Percentiles rank a stretch among this genome's conserved stretches.
phyloP scores from a whole-genome alignment of 1,284 basidiomycete species.

The Puccinia polysora region DNA sequence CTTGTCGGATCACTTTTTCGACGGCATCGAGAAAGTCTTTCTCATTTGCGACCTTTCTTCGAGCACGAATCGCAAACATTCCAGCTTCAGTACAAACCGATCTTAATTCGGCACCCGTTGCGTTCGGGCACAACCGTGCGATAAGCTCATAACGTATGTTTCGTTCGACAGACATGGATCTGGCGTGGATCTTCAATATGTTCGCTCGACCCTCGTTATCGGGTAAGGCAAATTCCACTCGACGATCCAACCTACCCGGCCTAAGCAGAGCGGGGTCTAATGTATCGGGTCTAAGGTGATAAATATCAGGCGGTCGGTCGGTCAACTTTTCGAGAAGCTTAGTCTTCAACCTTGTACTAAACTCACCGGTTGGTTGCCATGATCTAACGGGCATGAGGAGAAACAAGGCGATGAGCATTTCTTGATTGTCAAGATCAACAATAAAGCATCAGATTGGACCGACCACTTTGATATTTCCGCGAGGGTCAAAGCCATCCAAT shows the following conservation, averaged over 20 bases:
- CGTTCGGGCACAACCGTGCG: slow-evolving; percentile 92
- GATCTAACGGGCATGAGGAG: slow-evolving; percentile 52
- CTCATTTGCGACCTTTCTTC: slow-evolving; percentile 94
- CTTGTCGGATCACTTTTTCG: slow-evolving; percentile 96
- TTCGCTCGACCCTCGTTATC: slow-evolving; percentile 95
- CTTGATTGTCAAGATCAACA: neutral
- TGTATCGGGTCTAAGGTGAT: slow-evolving; percentile 79
- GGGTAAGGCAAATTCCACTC: slow-evolving; percentile 91
- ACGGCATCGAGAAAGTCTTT: slow-evolving; percentile 96
- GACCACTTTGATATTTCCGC: slow-evolving; percentile 95
- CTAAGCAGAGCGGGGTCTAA: slow-evolving; percentile 93
- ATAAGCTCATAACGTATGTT: slow-evolving; percentile 98
- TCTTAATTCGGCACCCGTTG: slow-evolving; percentile 92
- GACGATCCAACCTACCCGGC: slow-evolving; percentile 90
- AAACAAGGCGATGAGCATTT: neutral
- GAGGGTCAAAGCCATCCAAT: slow-evolving; percentile 93
- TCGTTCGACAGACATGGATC: slow-evolving; percentile 95
- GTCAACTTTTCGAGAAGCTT: too few relatives aligned
- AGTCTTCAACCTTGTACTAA: slow-evolving; percentile 22
- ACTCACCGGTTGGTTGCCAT: slow-evolving; percentile 94
- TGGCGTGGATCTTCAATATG: slow-evolving; percentile 92
- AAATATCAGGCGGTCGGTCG: too few relatives aligned
- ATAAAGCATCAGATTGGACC: neutral
- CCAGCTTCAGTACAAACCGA: slow-evolving; percentile 98
- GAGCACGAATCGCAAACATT: slow-evolving; percentile 97